Evolutionary conservation across 164 flowering plant genomes (phyloP).

Genomic region (Dillenia turbinata): DNA sequence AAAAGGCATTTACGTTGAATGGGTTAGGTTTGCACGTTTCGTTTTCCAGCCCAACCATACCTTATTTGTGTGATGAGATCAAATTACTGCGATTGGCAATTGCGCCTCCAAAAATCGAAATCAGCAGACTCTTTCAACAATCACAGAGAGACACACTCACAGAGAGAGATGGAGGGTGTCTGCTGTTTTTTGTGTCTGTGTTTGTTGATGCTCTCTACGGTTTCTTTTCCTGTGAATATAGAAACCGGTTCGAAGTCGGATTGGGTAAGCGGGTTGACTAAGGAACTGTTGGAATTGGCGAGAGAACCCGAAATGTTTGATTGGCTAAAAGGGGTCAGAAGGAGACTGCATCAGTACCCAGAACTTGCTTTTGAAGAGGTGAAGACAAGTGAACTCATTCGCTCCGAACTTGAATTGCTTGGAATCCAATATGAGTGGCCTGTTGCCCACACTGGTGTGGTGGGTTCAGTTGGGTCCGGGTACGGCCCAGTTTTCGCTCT

Average conservation of each 20-base stretch:
- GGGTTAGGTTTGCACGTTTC: too few relatives aligned
- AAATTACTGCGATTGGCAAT: too few relatives aligned
- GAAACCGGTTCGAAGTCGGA: neutral
- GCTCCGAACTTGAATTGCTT: slow-evolving; percentile 56
- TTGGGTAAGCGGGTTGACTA: slow-evolving; percentile 3
- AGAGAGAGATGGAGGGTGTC: too few relatives aligned
- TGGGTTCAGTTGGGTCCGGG: slow-evolving; percentile 62
- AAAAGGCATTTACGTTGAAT: too few relatives aligned
- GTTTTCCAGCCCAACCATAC: too few relatives aligned
- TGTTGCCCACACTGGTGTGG: slow-evolving; percentile 64
- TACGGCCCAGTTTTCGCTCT: slow-evolving; percentile 46
- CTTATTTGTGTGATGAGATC: too few relatives aligned
- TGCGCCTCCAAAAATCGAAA: too few relatives aligned
- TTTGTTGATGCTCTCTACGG: too few relatives aligned
- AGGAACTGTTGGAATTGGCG: slow-evolving; percentile 45
- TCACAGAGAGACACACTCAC: too few relatives aligned
- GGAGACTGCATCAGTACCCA: slow-evolving; percentile 64
- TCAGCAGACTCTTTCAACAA: too few relatives aligned
- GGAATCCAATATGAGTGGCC: slow-evolving; percentile 69
- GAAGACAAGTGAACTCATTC: slow-evolving; percentile 49
- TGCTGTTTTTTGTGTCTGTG: too few relatives aligned
- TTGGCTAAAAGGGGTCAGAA: slow-evolving; percentile 58
- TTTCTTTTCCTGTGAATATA: too few relatives aligned
- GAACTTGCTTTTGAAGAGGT: slow-evolving; percentile 68
- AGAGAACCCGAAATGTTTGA: slow-evolving; percentile 38